A percentile compares a stretch with the other conserved stretches of the same genome.
Evolutionary conservation across 176 grass and related monocot genomes (phyloP).

Genomic region (Avena eriantha): DNA sequence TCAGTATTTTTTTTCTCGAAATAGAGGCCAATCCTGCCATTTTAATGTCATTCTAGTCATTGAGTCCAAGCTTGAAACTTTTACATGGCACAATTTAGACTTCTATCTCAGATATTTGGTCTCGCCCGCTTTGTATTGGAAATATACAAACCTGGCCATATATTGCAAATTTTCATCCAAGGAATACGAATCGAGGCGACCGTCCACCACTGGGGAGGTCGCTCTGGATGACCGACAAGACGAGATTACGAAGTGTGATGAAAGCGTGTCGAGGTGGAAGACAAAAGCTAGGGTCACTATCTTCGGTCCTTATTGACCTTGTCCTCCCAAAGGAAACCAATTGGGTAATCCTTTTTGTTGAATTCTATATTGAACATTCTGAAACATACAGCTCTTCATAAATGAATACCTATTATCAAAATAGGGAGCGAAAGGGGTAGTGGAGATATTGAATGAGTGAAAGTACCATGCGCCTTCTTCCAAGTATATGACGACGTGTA

Average conservation of each 20-base stretch:
- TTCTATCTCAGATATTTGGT: no score
- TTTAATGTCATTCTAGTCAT: no score
- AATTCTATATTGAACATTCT: not conserved
- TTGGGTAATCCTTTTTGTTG: not conserved
- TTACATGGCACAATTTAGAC: no score
- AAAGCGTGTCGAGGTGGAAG: not conserved
- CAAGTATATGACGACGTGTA: not conserved
- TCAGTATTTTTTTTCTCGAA: no score
- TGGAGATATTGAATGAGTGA: not conserved
- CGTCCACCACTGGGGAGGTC: no score
- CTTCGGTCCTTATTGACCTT: no score
- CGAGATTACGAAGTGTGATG: not conserved
- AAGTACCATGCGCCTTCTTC: conserved; percentile 10
- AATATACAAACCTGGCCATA: no score
- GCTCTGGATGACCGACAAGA: not conserved
- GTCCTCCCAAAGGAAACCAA: not conserved
- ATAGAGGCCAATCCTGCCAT: no score
- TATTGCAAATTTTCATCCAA: no score
- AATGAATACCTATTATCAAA: not conserved
- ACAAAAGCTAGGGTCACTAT: not conserved
- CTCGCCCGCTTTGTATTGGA: no score
- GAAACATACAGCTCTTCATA: not conserved
- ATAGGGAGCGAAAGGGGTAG: not conserved
- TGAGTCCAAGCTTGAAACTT: no score
- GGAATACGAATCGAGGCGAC: no score